phyloP scores from a whole-genome alignment of 768 basidiomycete species.

The Auricularia cornea region DNA sequence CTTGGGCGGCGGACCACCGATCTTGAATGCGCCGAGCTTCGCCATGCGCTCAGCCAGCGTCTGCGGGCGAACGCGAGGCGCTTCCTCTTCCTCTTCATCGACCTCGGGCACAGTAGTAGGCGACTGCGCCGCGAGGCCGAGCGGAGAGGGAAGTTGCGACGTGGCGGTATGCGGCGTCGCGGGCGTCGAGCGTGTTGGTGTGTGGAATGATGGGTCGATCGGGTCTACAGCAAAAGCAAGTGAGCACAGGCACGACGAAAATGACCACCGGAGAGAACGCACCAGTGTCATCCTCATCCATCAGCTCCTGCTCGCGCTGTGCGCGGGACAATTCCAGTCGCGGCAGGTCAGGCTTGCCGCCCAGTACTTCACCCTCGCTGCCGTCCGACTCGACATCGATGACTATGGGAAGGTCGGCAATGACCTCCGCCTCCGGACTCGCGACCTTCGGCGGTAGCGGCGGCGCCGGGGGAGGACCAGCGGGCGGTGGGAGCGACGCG shows the following conservation, averaged over 20 bases:
- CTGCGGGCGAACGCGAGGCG: slow-evolving; percentile 39
- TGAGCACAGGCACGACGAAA: not conserved
- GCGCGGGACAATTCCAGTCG: not conserved
- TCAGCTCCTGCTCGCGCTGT: slow-evolving; percentile 30
- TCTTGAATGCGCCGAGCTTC: slow-evolving; percentile 75
- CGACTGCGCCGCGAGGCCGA: slow-evolving; percentile 5
- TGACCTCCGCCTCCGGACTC: not conserved
- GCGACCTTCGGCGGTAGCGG: too few species aligned
- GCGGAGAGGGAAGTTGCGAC: slow-evolving; percentile 3
- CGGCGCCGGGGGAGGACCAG: too few species aligned
- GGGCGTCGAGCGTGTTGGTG: slow-evolving; percentile 31
- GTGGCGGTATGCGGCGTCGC: not conserved
- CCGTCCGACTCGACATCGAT: not conserved
- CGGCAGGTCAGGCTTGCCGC: not conserved
- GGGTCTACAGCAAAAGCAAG: slow-evolving; percentile 42
- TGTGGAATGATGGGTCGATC: slow-evolving; percentile 57
- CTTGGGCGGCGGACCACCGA: slow-evolving; percentile 57
- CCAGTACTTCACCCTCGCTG: not conserved
- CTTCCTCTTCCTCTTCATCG: slow-evolving; percentile 36
- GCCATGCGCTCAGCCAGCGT: slow-evolving; percentile 95
- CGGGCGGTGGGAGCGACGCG: too few species aligned
- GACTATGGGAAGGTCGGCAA: not conserved
- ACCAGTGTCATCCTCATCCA: slow-evolving; percentile 62
- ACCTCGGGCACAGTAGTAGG: slow-evolving; percentile 9
- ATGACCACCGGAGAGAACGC: slow-evolving; percentile 14